phyloP scores from a whole-genome alignment of 2,329 filamentous ascomycete species.

The Colletotrichum shisoi region DNA sequence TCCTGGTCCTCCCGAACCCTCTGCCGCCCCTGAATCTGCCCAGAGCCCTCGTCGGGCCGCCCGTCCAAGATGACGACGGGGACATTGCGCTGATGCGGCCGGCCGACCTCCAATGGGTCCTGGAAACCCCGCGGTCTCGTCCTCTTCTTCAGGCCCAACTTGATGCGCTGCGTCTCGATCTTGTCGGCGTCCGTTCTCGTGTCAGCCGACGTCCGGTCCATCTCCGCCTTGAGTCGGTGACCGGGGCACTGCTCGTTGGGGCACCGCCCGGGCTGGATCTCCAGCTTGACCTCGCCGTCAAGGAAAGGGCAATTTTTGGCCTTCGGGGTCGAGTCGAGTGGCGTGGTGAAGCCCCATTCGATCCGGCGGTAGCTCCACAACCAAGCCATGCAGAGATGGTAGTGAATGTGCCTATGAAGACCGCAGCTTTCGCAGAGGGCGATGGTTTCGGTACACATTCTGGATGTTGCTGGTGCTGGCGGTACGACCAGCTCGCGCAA shows the following conservation, averaged over 20 bases:
- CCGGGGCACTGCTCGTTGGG: constrained; percentile 24
- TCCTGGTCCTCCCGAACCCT: background rate
- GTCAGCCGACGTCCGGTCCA: constrained; percentile 63
- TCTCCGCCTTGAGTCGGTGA: constrained; percentile 11
- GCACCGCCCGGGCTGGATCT: constrained; percentile 36
- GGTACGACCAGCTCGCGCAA: background rate
- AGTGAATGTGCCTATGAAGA: constrained; percentile 38
- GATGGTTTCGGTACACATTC: constrained; percentile 39
- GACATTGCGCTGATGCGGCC: constrained; percentile 29
- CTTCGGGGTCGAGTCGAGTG: constrained; percentile 26
- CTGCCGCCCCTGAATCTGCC: background rate
- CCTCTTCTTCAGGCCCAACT: constrained; percentile 26
- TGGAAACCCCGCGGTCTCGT: constrained; percentile 15
- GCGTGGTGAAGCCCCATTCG: constrained; percentile 30
- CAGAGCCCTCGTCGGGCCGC: constrained; percentile 11
- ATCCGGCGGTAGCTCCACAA: constrained; percentile 24
- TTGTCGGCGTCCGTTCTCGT: constrained; percentile 92
- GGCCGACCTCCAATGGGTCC: constrained; percentile 32
- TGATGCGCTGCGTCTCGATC: constrained; percentile 68
- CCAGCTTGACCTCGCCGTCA: constrained; percentile 25
- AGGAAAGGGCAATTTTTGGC: constrained; percentile 30
- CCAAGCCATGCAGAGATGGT: constrained; percentile 33
- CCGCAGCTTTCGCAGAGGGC: constrained; percentile 38
- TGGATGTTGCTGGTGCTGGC: no score
- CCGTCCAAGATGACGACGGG: constrained; percentile 23